Percentiles rank a stretch among this genome's conserved stretches.
These are phyloP conservation scores for Debaryomyces singareniensis DNA, from an alignment of 1,139 yeast genomes.

Conservation along the genomic window DNA sequence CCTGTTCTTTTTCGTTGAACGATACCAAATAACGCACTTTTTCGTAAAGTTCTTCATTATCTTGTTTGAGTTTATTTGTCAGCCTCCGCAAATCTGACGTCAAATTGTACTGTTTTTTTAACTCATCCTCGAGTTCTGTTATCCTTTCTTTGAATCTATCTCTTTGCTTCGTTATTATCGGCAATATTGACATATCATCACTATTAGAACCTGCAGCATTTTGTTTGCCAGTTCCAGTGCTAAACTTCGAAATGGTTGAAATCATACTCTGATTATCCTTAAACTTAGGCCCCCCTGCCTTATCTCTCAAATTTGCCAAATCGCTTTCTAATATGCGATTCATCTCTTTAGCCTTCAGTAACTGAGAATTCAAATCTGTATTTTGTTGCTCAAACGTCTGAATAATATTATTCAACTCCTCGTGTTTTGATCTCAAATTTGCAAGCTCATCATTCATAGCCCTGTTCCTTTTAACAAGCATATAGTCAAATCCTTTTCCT, in stretches of 20 bases:
- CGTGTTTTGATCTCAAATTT: conserved; percentile 48
- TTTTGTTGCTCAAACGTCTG: conserved; percentile 34
- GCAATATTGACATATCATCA: conserved; percentile 53
- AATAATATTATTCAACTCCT: conserved; percentile 29
- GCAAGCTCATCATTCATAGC: conserved; percentile 57
- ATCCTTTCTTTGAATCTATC: conserved; percentile 82
- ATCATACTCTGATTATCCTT: conserved; percentile 66
- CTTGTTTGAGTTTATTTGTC: conserved; percentile 56
- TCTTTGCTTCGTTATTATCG: conserved; percentile 89
- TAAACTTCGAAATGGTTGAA: conserved; percentile 50
- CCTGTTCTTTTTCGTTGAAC: conserved; percentile 19
- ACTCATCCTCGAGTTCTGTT: conserved; percentile 76
- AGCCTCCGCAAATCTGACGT: conserved; percentile 62
- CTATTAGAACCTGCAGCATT: conserved; percentile 33
- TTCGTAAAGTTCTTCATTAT: conserved; percentile 76
- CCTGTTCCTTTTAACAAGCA: conserved; percentile 55
- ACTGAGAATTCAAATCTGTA: conserved; percentile 24
- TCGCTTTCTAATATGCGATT: conserved; percentile 70
- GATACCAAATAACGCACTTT: conserved; percentile 71
- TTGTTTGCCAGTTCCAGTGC: conserved; percentile 23
- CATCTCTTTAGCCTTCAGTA: conserved; percentile 29
- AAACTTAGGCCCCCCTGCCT: conserved; percentile 29
- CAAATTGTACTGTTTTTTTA: conserved; percentile 50
- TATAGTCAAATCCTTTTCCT: conserved; percentile 30
- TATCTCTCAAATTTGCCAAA: conserved; percentile 45